Evolutionary conservation across 2,329 filamentous ascomycete genomes (phyloP).

Genomic region (Fulvia fulva): DNA sequence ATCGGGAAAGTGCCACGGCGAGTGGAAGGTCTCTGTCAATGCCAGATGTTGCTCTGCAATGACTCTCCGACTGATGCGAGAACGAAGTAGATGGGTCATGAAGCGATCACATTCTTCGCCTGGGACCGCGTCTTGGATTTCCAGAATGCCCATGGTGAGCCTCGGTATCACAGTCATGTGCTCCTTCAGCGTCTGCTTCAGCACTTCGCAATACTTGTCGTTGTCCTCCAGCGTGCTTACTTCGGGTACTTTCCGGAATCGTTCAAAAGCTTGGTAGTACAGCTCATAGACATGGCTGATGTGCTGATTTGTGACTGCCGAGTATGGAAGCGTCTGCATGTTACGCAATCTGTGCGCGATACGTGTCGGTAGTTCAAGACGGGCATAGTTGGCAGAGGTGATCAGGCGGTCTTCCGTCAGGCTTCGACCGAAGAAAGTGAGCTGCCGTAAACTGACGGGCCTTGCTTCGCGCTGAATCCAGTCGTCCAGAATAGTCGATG

Average conservation of each 20-base stretch:
- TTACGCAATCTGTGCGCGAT: slow-evolving; percentile 92
- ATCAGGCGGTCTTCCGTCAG: slow-evolving; percentile 85
- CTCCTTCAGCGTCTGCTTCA: slow-evolving; percentile 74
- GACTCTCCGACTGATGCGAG: slow-evolving; percentile 88
- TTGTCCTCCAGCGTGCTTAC: slow-evolving; percentile 86
- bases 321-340: slow-evolving; percentile 94
- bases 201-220: slow-evolving; percentile 75
- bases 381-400: slow-evolving; percentile 95
- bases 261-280: slow-evolving; percentile 95
- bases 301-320: slow-evolving; percentile 91
- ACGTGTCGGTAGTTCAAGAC: slow-evolving; percentile 84
- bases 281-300: slow-evolving; percentile 93
- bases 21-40: slow-evolving; percentile 88
- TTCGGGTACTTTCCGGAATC: slow-evolving; percentile 76
- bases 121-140: slow-evolving; percentile 79
- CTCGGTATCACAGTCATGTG: slow-evolving; percentile 93
- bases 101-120: slow-evolving; percentile 81
- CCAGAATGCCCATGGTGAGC: slow-evolving; percentile 87
- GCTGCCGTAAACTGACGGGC: slow-evolving; percentile 91
- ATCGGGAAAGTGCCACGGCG: slow-evolving; percentile 82
- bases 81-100: slow-evolving; percentile 89
- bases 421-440: slow-evolving; percentile 95
- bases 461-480: slow-evolving; percentile 90
- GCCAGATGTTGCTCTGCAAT: slow-evolving; percentile 97
- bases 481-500: slow-evolving; percentile 58